Evolutionary conservation across 169 alveolate genomes (phyloP), one percentile per base, ranked within the genome.

Genomic region (Eimeria mitis): DNA sequence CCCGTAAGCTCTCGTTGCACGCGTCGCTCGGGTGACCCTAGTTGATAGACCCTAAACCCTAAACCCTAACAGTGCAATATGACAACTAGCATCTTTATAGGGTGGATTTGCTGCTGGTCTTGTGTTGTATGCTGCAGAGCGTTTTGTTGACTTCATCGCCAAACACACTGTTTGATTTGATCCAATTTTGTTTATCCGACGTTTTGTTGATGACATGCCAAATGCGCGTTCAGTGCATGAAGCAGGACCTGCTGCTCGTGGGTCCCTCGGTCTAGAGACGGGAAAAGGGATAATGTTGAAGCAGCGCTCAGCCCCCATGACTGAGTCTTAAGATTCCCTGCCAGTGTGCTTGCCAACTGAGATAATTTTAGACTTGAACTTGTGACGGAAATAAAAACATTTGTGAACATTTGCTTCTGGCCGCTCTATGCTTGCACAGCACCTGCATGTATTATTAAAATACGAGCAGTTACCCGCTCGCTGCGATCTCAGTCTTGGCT

Each of bases 121-220:
- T 52, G 34, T 47, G 52, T 54, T 40, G 76, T 61, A 65, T 85
- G 37, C 40, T 42, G 91, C 95, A 90, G 95, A 90, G 90, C 95
- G 95, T 28, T 90, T 90, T 52, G 87, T 90, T 61, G 95, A 73
- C 90, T 90, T 90, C 89, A 90, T 90, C 52, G 21, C 89, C 37
- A 87, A 88, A 9, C 89, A 90, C 76, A 75, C 73, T 75, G 65
- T n/a, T 75, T 90, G 95, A 90, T 37, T 56, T 85, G 79, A 56
- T 85, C 16, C 78, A 23, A 56, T n/a, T 56, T 49, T 61, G 42
- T 63, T 59, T 40, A 61, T 31, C 91, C 71, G 40, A 76, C 44
- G 63, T 76, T 42, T 28, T 63, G 40, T 28, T 76, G 63, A 23
- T 76, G 59, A 44, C 85, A 16, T 44, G 42, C 85, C 31, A 23